Base-by-base conservation (phyloP, 495 filamentous ascomycete genomes). In the Lasiosphaeriaceae sp. region DNA sequence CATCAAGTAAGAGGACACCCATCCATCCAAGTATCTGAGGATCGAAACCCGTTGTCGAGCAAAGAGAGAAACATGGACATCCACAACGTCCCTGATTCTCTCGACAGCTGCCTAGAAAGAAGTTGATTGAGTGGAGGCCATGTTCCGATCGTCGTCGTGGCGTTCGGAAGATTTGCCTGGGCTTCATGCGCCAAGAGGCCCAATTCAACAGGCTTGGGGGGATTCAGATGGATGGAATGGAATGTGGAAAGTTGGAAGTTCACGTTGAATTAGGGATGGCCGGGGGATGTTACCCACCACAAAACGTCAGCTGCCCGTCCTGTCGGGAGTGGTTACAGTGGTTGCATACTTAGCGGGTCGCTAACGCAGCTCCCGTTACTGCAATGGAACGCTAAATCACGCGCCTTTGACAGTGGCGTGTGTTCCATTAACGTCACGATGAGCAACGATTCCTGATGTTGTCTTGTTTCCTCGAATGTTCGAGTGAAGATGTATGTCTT, bases 171-270 rank as follows among this genome's bases (percentile, higher is more conserved):
- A 50, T 50, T 26, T 50, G 26, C 48, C 8, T 29, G 48, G 16
- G 14, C n/a, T 29, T 50, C 26, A 50, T 50, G 48, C 48, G 48
- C 48, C 48, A 50, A 50, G 48, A 17, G 9, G 34, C n/a, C 14
- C 5, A 43, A 43, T 17, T 17, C 39, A 43, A 17, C 14, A 43
- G 39, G 7, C 39, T n/a, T n/a, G n/a, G n/a, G n/a, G n/a, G n/a
- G n/a, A n/a, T n/a, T n/a, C n/a, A n/a, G n/a, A n/a, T n/a, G n/a
- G n/a, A n/a, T n/a, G 5, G 39, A 12, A 6, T 14, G 39, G 39
- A 43, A 43, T 43, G 39, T 17, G 12, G 39, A 9, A 31, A 31
- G 26, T 31, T 4, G 9, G 9, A 43, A 17, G 34, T 37, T 8
- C 9, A 37, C 5, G 1, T 43, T 43, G 39, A 43, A 17, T 4